Conservation (phyloP, 176 grass and related monocot genomes). For the Puccinellia tenuiflora region DNA sequence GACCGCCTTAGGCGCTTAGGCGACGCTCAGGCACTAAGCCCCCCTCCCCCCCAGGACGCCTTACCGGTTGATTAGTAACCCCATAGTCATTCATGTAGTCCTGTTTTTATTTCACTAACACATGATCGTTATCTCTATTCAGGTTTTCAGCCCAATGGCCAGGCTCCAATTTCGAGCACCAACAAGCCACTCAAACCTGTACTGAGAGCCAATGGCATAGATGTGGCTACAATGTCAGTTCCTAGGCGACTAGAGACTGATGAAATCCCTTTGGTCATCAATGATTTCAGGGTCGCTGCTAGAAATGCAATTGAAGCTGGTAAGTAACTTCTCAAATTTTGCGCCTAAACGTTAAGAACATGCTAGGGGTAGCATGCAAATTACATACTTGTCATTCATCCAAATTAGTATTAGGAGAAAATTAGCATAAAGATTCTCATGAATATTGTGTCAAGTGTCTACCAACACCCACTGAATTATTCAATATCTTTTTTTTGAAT, state of each 20-base stretch:
- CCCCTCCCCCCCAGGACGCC: too few species aligned
- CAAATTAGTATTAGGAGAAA: neutral
- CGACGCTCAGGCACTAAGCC: too few species aligned
- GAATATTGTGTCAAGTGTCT: neutral
- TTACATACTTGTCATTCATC: neutral
- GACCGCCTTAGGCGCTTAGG: too few species aligned
- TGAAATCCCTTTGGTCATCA: constrained; percentile 49
- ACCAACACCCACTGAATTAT: neutral
- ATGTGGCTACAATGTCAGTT: constrained; percentile 17
- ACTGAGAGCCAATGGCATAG: constrained; percentile 32
- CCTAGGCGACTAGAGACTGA: constrained; percentile 40
- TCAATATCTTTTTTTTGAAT: too few species aligned
- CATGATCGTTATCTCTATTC: neutral
- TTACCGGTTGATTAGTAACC: too few species aligned
- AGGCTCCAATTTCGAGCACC: constrained; percentile 57
- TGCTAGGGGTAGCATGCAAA: neutral
- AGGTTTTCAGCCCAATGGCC: constrained; percentile 59
- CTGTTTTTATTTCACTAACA: neutral
- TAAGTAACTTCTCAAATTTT: constrained; percentile 13
- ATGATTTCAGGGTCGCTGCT: constrained; percentile 53
- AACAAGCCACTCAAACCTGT: constrained; percentile 39
- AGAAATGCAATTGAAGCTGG: constrained; percentile 69
- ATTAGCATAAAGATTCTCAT: neutral
- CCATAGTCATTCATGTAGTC: neutral
- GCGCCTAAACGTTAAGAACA: neutral